Evolutionary conservation across 1,284 basidiomycete species (phyloP).

Genomic region (Porodaedalea pini): DNA sequence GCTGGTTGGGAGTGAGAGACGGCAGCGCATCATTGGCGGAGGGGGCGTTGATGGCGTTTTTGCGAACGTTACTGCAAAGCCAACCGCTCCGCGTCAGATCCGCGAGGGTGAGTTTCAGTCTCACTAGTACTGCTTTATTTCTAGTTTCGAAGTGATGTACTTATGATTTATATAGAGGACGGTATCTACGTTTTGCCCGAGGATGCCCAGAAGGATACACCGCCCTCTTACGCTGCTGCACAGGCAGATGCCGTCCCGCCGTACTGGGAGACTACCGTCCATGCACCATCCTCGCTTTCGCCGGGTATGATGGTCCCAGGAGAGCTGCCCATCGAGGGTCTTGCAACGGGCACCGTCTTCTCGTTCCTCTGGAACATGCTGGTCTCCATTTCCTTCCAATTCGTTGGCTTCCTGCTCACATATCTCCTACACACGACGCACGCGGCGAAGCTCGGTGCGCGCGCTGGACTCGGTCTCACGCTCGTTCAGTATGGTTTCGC

Average conservation of each 20-base stretch:
- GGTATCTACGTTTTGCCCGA: constrained; percentile 73
- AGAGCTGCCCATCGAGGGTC: constrained; percentile 71
- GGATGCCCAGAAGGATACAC: constrained; percentile 75
- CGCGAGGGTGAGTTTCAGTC: constrained; percentile 51
- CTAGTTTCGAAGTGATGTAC: constrained; percentile 8
- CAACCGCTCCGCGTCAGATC: constrained; percentile 55
- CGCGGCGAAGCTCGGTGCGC: constrained; percentile 90
- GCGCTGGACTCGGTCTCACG: constrained; percentile 92
- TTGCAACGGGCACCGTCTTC: constrained; percentile 79
- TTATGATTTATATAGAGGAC: constrained; percentile 48
- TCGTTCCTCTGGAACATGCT: constrained; percentile 92
- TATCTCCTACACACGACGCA: constrained; percentile 94
- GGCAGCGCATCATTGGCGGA: constrained; percentile 49
- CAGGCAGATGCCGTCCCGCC: constrained; percentile 94
- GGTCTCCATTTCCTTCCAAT: constrained; percentile 95
- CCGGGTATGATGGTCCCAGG: constrained; percentile 36
- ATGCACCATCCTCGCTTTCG: constrained; percentile 61
- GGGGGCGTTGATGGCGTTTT: constrained; percentile 93
- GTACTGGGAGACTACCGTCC: constrained; percentile 97
- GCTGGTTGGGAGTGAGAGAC: neutral
- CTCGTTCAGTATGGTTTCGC: constrained; percentile 93
- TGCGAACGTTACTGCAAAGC: constrained; percentile 93
- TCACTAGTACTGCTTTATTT: too few species aligned
- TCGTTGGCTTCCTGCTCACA: constrained; percentile 93
- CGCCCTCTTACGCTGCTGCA: constrained; percentile 87